These are phyloP conservation scores for Bolboschoenoplectus hybrid DNA, from an alignment of 202 grass and related monocot species.

Conservation along the genomic window DNA sequence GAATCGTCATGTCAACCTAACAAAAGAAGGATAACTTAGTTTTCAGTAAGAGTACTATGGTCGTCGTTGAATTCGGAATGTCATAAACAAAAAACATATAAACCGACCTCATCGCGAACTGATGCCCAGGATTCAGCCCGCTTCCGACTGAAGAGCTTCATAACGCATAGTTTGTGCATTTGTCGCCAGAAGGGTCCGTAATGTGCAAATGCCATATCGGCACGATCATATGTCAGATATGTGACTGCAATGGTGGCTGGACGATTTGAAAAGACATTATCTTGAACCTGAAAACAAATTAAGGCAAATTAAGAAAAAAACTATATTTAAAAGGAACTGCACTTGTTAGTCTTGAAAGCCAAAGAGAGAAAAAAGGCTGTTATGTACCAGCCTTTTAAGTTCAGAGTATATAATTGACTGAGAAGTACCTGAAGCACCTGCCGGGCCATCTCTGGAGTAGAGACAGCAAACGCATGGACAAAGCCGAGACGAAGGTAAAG, in stretches of 20 bases:
- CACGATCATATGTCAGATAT: conserved; percentile 77
- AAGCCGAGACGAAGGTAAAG: conserved; percentile 63
- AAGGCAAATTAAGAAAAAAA: not conserved
- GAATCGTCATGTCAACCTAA: conserved; percentile 40
- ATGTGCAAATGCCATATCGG: conserved; percentile 94
- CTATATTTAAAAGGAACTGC: not conserved
- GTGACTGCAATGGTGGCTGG: conserved; percentile 72
- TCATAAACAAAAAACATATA: not conserved
- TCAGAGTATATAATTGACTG: not conserved
- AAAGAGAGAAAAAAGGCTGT: not conserved
- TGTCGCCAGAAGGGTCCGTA: conserved; percentile 96
- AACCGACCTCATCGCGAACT: conserved; percentile 58
- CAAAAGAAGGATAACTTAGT: not conserved
- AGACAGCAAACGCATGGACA: conserved; percentile 71
- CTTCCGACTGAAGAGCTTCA: conserved; percentile 91
- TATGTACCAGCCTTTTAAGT: not conserved
- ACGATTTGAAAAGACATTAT: conserved; percentile 81
- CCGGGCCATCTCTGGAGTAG: conserved; percentile 75
- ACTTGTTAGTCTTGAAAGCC: not conserved
- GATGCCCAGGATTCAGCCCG: conserved; percentile 74
- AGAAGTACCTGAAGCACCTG: conserved; percentile 68
- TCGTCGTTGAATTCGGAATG: not conserved
- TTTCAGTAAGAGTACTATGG: not conserved
- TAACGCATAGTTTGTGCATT: conserved; percentile 82
- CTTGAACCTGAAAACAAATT: conserved; percentile 49